phyloP scores from a whole-genome alignment of 2,329 filamentous ascomycete species.

The Aspergillus persii region DNA sequence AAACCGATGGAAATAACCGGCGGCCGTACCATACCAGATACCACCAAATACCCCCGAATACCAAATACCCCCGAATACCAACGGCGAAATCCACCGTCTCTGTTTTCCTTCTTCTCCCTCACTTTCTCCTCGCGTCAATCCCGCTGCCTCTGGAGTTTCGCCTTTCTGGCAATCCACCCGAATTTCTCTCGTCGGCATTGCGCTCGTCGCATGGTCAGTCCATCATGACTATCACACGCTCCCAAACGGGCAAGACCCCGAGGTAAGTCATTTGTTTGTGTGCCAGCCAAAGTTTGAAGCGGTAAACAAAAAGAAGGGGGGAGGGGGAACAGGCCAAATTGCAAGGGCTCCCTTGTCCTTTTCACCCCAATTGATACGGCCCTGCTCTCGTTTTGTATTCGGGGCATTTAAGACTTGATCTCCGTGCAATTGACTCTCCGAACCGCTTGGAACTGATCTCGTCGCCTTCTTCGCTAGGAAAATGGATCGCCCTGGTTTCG shows the following conservation, averaged over 20 bases:
- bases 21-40: no score
- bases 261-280: slow-evolving; percentile 40
- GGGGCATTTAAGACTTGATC: not conserved
- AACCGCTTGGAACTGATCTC: slow-evolving; percentile 1
- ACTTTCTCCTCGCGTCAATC: slow-evolving; percentile 5
- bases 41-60: no score
- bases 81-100: not conserved
- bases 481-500: slow-evolving; percentile 50
- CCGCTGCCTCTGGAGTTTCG: not conserved
- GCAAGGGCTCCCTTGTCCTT: not conserved
- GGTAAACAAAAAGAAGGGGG: not conserved
- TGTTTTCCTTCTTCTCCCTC: slow-evolving; percentile 11
- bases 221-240: slow-evolving; percentile 49
- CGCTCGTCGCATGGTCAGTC: slow-evolving; percentile 15
- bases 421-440: not conserved
- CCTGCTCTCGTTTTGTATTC: slow-evolving; percentile 2
- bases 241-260: slow-evolving; percentile 52
- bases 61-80: not conserved
- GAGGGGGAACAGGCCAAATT: not conserved
- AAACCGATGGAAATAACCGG: no score
- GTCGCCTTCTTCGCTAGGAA: slow-evolving; percentile 41
- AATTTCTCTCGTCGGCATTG: not conserved
- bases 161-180: slow-evolving; percentile 2
- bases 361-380: slow-evolving; percentile 11
- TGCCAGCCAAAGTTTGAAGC: not conserved